Percentiles rank a stretch among this genome's conserved stretches.
Conservation (phyloP, 2,329 filamentous ascomycete genomes). For the Trichoderma sp. region DNA sequence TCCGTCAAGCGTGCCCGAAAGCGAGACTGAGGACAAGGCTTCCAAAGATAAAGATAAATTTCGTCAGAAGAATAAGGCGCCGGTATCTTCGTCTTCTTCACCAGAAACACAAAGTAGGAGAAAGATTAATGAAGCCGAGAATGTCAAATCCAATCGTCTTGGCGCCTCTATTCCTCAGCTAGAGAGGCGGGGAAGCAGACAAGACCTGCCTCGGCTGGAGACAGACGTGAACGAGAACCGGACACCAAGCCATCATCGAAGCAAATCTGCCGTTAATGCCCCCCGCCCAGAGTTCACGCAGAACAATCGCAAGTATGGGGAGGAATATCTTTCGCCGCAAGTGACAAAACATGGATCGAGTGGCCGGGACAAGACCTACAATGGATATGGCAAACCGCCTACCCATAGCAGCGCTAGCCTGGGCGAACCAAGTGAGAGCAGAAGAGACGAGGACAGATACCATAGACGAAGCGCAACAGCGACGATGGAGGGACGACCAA, state of each 20-base stretch:
- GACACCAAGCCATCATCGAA: slow-evolving; percentile 38
- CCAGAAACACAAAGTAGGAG: slow-evolving; percentile 7
- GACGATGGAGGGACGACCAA: slow-evolving; percentile 34
- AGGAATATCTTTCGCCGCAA: slow-evolving; percentile 46
- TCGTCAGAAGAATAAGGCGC: slow-evolving; percentile 13
- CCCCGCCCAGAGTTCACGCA: slow-evolving; percentile 36
- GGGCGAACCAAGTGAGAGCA: slow-evolving; percentile 30
- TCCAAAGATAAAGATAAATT: slow-evolving; percentile 34
- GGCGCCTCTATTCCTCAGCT: slow-evolving; percentile 17
- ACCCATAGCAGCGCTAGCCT: slow-evolving; percentile 36
- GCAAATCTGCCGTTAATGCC: slow-evolving; percentile 40
- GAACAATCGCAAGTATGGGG: slow-evolving; percentile 34
- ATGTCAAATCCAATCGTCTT: not conserved
- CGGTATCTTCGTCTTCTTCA: not conserved
- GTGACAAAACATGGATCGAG: slow-evolving; percentile 45
- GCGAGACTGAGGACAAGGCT: slow-evolving; percentile 32
- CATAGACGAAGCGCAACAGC: slow-evolving; percentile 33
- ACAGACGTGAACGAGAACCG: slow-evolving; percentile 41
- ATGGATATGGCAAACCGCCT: slow-evolving; percentile 36
- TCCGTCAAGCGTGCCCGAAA: slow-evolving; percentile 17
- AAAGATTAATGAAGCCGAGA: slow-evolving; percentile 1
- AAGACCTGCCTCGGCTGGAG: slow-evolving; percentile 49
- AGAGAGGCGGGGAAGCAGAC: slow-evolving; percentile 38
- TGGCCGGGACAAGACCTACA: slow-evolving; percentile 48
- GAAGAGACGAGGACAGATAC: slow-evolving; percentile 31